Evolutionary conservation across 1,284 basidiomycete genomes (phyloP).

Genomic region (Puccinia coronata): DNA sequence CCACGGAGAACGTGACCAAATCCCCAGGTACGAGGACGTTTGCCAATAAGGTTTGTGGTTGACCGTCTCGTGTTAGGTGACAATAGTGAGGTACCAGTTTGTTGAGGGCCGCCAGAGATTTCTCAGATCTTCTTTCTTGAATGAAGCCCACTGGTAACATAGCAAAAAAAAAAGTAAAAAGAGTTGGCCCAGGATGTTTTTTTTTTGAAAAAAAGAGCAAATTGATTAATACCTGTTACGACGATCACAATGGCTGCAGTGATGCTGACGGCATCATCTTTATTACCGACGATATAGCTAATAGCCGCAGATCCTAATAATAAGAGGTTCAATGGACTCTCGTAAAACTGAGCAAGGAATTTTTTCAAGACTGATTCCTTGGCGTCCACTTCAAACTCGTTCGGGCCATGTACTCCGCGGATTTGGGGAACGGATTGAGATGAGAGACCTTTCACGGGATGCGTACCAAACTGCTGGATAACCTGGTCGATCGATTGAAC

Average conservation of each 20-base stretch:
- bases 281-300: constrained; percentile 85
- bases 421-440: constrained; percentile 69
- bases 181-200: background rate
- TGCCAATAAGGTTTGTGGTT: constrained; percentile 76
- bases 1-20: constrained; percentile 77
- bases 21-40: constrained; percentile 95
- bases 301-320: constrained; percentile 83
- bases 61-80: constrained; percentile 78
- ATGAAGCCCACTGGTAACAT: constrained; percentile 79
- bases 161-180: background rate
- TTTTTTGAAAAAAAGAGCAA: background rate
- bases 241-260: constrained; percentile 91
- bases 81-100: constrained; percentile 96
- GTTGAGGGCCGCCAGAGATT: constrained; percentile 89
- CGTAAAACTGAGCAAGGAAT: constrained; percentile 89
- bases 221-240: constrained; percentile 69
- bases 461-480: constrained; percentile 65
- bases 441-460: constrained; percentile 67
- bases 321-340: constrained; percentile 85
- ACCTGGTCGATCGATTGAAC: constrained; percentile 43
- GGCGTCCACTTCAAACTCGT: constrained; percentile 86
- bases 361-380: constrained; percentile 79
- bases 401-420: constrained; percentile 74
- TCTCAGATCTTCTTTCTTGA: constrained; percentile 91
- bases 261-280: constrained; percentile 91